These are phyloP conservation scores for Fusarium globosum DNA, from an alignment of 2,329 filamentous ascomycete genomes.

Conservation along the genomic window DNA sequence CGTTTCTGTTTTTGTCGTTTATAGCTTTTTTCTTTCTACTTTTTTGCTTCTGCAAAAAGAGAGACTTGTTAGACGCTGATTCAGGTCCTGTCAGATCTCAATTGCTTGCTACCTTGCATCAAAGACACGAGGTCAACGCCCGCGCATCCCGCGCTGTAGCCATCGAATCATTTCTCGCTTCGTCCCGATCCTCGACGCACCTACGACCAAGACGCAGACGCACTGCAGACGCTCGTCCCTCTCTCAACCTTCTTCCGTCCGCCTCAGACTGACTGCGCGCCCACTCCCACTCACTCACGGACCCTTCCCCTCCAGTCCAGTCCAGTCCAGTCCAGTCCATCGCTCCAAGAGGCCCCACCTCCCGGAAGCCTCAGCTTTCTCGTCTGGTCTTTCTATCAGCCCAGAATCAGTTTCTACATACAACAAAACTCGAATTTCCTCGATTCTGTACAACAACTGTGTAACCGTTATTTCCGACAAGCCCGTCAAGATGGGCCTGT, in stretches of 20 bases:
- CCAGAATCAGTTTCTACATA: constrained; percentile 28
- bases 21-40: constrained; percentile 7
- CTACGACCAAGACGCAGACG: constrained; percentile 18
- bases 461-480: constrained; percentile 14
- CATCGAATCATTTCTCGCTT: constrained; percentile 37
- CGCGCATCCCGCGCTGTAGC: constrained; percentile 30
- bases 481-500: constrained; percentile 62
- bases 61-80: constrained; percentile 15
- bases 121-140: constrained; percentile 29
- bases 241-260: constrained; percentile 27
- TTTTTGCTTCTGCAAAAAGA: constrained; percentile 20
- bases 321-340: constrained; percentile 16
- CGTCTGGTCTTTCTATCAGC: constrained; percentile 38
- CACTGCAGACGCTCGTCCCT: constrained; percentile 41
- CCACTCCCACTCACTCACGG: constrained; percentile 21
- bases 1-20: constrained; percentile 21
- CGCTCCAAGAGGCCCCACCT: constrained; percentile 36
- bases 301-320: constrained; percentile 38
- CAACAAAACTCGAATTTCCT: constrained; percentile 9
- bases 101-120: constrained; percentile 36
- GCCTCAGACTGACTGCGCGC: constrained; percentile 9
- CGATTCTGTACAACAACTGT: constrained; percentile 18
- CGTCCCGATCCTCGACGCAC: constrained; percentile 38
- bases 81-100: constrained; percentile 26
- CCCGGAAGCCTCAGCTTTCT: constrained; percentile 35